Base-by-base conservation (phyloP, 2,329 filamentous ascomycete genomes). In the Monosporascus cannonballus region DNA sequence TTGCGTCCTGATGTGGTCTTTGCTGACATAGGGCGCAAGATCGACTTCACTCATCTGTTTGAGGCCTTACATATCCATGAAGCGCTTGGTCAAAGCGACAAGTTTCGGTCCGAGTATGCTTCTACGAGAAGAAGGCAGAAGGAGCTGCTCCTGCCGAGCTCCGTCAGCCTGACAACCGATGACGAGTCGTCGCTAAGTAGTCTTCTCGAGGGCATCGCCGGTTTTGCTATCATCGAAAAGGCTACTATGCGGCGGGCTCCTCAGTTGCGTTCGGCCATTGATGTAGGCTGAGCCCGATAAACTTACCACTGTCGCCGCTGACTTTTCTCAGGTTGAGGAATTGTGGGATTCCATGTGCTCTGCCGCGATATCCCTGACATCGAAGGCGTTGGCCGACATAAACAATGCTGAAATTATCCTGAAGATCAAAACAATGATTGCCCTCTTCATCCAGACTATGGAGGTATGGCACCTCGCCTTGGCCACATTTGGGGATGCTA, bases 321-420 rank as follows among this genome's bases (percentile, higher is more conserved):
- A 58, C 34, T 20, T n/a, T 22, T 24, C 52, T 24, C 56, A 92
- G 88, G 85, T 96, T n/a, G 94, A 99, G 65, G 94, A 97, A 70
- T 76, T 99, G 2, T 99, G 94, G 94, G 93, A 97, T 64, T 96
- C 92, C 0, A 94, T 97, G 89, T 97, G 93, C 66, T 89, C 92
- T 64, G 85, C 87, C 45, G 87, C 90, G 0, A 90, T 97, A 59
- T 81, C 79, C 8, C 76, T 97, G 47, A 95, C 96, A 56, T 85
- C 86, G 1, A 89, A 86, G 60, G 87, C 90, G 0, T 75, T 99
- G 4, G 80, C 82, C 48, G 83, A 85, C 41, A 83, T 99, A n/a
- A 85, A 84, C 54, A 94, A 95, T 66, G 91, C 94, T 14, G 92
- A 97, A 66, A 83, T 88, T 27, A 75, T 99, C 37, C 76, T 97